Evolutionary conservation across 2,329 filamentous ascomycete genomes (phyloP), one percentile per base, ranked within the genome.

Genomic region (Venturia carpophila): DNA sequence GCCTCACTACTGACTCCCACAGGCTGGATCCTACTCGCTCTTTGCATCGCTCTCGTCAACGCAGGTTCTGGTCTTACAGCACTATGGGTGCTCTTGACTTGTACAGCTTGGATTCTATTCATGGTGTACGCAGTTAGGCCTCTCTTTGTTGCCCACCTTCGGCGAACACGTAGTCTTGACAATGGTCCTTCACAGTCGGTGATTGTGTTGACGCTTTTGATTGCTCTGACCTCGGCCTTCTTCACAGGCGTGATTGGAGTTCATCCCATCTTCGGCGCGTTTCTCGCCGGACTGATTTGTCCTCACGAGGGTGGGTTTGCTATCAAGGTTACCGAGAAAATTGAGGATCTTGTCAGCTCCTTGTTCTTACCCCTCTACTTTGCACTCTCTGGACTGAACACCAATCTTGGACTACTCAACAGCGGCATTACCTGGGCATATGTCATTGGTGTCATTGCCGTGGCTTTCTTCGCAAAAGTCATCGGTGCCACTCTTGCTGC

Each of bases 1-100:
- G n/a, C 4, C 6, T 10, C 21, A 37, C 3, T 45, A 21, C 63
- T 61, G 27, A 64, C 39, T 52, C n/a, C 19, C n/a, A 49, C 27
- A 75, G 75, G 91, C 66, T 97, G 93, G 93, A 88, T 97, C 69
- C 80, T 97, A 19, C 86, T 97, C 30, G 93, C 93, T 0, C 87
- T 97, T 37, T 97, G 93, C 69, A 92, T 97, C 42, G 90, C 93
- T 0, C 82, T 97, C 34, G 92, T 96, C 71, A 97, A 97, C 72
- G 91, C 92, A 39, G 87, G 86, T 19, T 88, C 83, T 56, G 93
- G 93, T 0, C 75, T 97, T 24, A 87, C 91, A 0, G 92, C 93
- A 0, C 81, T 97, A 0, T 97, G 86, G 77, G 91, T 96, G 6
- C 78, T 97, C 6, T 82, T 97, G 15, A 86, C 87, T 30, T 87